Evolutionary conservation across 1,284 basidiomycete species (phyloP), one percentile per base, ranked within the genome.

Genomic region (Trichosporon sp.): DNA sequence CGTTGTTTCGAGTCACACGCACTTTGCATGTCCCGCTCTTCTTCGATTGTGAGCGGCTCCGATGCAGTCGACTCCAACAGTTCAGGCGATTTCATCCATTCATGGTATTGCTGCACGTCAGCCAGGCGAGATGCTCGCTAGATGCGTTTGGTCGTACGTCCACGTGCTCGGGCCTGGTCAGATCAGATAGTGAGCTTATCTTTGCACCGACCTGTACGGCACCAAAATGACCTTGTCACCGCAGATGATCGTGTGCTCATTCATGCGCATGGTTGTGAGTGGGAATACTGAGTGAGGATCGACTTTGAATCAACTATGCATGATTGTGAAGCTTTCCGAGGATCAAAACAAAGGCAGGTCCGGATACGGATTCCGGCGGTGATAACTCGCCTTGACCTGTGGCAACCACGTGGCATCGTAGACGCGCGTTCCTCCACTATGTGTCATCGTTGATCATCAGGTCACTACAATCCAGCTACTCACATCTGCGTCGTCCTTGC

Each of bases 21-120:
- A 92, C 92, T 83, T 78, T 97, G 94, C 94, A 98, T 97, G 21
- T 89, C 89, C 69, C 89, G 89, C 74, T 97, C 95, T 74, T 95
- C 87, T 60, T 90, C 88, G 10, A 94, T 81, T 0, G 84, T 86
- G 37, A 98, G 83, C 6, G 88, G 88, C 73, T 96, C 93, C 62
- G 90, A 93, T 1, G 94, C 93, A 0, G 93, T 98, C 33, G 89
- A 83, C 67, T 87, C 84, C 58, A 88, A 85, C 58, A 98, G 82
- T 67, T 87, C 86, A 14, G 86, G 84, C 75, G 87, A 85, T 56
- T 85, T 83, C 95, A 98, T 96, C 95, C 95, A 98, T 71, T 85
- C 84, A 76, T 96, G 88, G 73, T 97, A 97, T 73, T 81, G 89
- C 91, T 94, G 56, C 16, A n/a, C 7, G 57, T 59, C 32, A 67